Evolutionary conservation across 345 rosid species (phyloP), one percentile per base, ranked within the genome.

Genomic region (Camelina neglecta): DNA sequence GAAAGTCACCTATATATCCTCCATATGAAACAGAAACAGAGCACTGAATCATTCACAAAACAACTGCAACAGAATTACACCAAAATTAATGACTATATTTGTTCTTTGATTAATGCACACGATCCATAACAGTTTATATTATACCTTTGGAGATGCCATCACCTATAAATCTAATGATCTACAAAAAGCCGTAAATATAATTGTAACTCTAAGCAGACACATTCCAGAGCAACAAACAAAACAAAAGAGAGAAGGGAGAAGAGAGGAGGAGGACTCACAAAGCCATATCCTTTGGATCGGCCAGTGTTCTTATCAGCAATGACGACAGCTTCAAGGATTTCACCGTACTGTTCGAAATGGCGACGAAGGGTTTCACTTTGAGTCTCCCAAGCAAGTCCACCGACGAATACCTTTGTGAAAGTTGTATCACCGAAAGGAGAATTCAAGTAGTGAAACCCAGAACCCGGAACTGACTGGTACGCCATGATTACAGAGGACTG

Each of bases 231-330:
- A 38, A 41, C 3, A 2, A 57, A 56, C 31, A n/a, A 3, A 8
- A 20, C 1, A 11, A 41, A 61, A 62, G 44, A 62, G 44, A 8
- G 48, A 57, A 60, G 33, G 39, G 53, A 63, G 75, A 29, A 62
- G 53, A 63, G 75, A 29, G 60, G 8, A n/a, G 59, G 49, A 42
- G 51, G 73, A 89, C 99, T 90, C 89, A 95, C 99, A 83, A 95
- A 95, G 51, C 99, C 99, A 48, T 95, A 95, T 75, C 99, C 99
- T 84, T 89, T 95, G 81, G 99, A 95, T 71, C 99, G 92, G 67
- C 91, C 96, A 26, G 93, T 89, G 79, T 89, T 90, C 86, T 95
- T 95, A 74, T 95, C 99, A 31, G 90, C 74, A 82, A 95, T 90
- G 45, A 95, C 99, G 39, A 90, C 94, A 35, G 98, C 99, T 80